Conservation (phyloP, 2,329 filamentous ascomycete species). For the Neodidymelliopsis sp. region DNA sequence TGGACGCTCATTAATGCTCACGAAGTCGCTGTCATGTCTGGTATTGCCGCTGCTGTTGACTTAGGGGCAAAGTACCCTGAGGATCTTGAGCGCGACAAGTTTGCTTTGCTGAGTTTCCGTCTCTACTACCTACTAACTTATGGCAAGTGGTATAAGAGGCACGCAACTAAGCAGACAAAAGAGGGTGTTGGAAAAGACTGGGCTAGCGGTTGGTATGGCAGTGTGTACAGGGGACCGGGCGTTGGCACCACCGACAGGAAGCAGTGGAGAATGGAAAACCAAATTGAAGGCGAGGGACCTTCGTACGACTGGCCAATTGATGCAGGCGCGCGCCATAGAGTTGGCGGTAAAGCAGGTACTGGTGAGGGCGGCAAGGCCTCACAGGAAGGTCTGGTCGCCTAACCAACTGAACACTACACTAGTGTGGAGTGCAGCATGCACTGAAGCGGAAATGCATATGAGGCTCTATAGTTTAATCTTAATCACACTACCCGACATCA, state of each 20-base stretch:
- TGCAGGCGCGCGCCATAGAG: slow-evolving; percentile 22
- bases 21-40: slow-evolving; percentile 74
- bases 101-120: slow-evolving; percentile 66
- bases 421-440: not conserved
- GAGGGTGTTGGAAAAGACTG: slow-evolving; percentile 62
- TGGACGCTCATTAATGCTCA: slow-evolving; percentile 77
- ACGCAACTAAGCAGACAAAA: slow-evolving; percentile 50
- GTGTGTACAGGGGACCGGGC: slow-evolving; percentile 66
- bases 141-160: slow-evolving; percentile 65
- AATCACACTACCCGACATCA: not conserved
- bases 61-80: slow-evolving; percentile 70
- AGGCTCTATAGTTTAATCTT: slow-evolving; percentile 12
- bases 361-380: slow-evolving; percentile 17
- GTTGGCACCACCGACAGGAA: slow-evolving; percentile 60
- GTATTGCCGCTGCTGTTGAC: slow-evolving; percentile 74
- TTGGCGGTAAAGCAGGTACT: slow-evolving; percentile 9
- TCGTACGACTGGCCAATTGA: slow-evolving; percentile 22
- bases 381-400: slow-evolving; percentile 14
- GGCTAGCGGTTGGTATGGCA: slow-evolving; percentile 66
- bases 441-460: not conserved
- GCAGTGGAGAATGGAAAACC: slow-evolving; percentile 61
- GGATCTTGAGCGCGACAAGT: slow-evolving; percentile 68
- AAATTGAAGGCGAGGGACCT: slow-evolving; percentile 26
- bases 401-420: not conserved
- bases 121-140: slow-evolving; percentile 69